Evolutionary conservation across 768 basidiomycete species (phyloP), one percentile per base, ranked within the genome.

Genomic region (Rhodotorula babjevae): DNA sequence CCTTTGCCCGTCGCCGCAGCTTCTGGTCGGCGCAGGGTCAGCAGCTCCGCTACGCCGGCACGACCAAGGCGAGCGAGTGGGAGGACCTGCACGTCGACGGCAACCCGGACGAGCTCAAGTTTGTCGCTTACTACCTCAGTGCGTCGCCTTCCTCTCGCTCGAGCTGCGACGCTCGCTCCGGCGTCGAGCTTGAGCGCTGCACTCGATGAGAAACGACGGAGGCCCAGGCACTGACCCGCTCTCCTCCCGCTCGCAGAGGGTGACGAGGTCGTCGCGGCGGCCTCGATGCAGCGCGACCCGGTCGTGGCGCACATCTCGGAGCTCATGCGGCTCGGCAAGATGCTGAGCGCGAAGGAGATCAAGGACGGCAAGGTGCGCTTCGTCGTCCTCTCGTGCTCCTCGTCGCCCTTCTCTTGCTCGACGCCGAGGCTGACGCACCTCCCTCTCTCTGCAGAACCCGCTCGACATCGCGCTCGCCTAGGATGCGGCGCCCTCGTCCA

Each of bases 21-120:
- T 94, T 94, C 83, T 94, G 93, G 93, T 91, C 90, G 79, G 90
- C 91, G 31, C 71, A 72, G 86, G 92, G 92, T 49, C 88, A 89
- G 79, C 90, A 93, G 78, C 82, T 96, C 56, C 85, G 93, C 62
- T 96, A 94, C 82, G 87, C 89, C 78, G 93, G 93, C 11, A 81
- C 87, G 59, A 88, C 89, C 11, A 83, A 58, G 19, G 49, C 83
- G 3, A 78, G 78, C 7, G 84, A 85, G 3, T 90, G 85, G 77
- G 91, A 94, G 74, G 89, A 93, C 75, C 82, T 91, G 31, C 86
- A 88, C 78, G 86, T 94, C 76, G 86, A 88, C 67, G 93, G 93
- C 8, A 84, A 88, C 79, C 84, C 88, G 0, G 85, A 82, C 14
- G 90, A 89, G 73, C 82, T 93, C 83, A 93, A 94, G 86, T 92